These are phyloP conservation scores for Oenanthe javanica DNA, from an alignment of 140 eudicot species.

Conservation along the genomic window DNA sequence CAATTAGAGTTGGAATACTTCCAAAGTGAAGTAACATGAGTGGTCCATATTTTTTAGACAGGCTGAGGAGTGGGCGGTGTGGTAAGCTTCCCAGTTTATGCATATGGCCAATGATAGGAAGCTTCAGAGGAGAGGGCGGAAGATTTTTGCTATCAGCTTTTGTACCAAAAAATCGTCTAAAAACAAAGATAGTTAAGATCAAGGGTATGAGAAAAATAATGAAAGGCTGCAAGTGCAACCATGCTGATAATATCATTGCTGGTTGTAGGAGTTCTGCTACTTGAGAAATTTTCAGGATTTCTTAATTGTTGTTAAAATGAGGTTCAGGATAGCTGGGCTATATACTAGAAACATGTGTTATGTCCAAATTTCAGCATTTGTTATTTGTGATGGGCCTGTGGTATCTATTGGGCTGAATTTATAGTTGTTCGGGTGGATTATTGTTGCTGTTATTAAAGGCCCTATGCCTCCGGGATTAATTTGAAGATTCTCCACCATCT, in stretches of 20 bases:
- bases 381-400: too few relatives aligned
- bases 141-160: conserved; percentile 1
- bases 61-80: conserved; percentile 30
- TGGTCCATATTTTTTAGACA: conserved; percentile 33
- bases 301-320: neutral
- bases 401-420: too few relatives aligned
- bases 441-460: too few relatives aligned
- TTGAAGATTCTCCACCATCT: too few relatives aligned
- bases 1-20: conserved; percentile 33
- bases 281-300: neutral
- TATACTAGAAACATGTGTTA: too few relatives aligned
- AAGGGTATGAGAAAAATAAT: neutral
- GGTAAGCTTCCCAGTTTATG: conserved; percentile 34
- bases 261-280: neutral
- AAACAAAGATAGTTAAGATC: neutral
- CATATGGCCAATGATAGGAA: conserved; percentile 44
- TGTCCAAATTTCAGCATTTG: too few relatives aligned
- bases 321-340: neutral
- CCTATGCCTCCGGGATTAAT: too few relatives aligned
- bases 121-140: conserved; percentile 35
- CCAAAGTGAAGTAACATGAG: conserved; percentile 46
- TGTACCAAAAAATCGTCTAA: neutral
- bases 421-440: too few relatives aligned
- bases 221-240: neutral
- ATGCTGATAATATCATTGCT: neutral